A percentile compares a stretch with the other conserved stretches of the same genome.
Conservation (phyloP, 306 rosid species). For the Cicer judaicum region DNA sequence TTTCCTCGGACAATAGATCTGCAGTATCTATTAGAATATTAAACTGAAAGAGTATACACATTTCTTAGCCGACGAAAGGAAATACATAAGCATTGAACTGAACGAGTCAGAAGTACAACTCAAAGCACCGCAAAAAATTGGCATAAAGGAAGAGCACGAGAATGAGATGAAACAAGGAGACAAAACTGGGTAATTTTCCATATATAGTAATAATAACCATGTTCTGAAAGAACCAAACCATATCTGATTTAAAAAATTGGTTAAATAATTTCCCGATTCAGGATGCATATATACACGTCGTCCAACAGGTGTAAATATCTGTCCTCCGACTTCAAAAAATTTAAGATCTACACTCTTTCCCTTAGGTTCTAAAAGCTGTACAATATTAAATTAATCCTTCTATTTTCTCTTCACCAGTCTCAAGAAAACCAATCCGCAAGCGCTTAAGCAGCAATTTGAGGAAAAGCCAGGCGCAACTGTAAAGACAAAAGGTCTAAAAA, state of each 20-base stretch:
- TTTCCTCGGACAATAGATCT: too few species aligned
- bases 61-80: not conserved
- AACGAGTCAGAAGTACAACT: conserved; percentile 4
- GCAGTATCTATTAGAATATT: too few species aligned
- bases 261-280: conserved; percentile 31
- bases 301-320: conserved; percentile 18
- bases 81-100: not conserved
- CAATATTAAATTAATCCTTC: conserved; percentile 36
- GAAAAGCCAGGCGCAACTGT: conserved; percentile 30
- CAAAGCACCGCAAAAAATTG: conserved; percentile 17
- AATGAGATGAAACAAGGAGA: conserved; percentile 4
- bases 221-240: conserved; percentile 35
- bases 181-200: conserved; percentile 32
- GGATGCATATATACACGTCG: conserved; percentile 47
- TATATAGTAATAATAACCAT: not conserved
- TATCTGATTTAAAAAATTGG: conserved; percentile 37
- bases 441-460: conserved; percentile 37
- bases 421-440: conserved; percentile 28
- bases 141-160: conserved; percentile 1
- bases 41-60: not conserved
- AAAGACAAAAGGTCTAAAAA: conserved; percentile 24
- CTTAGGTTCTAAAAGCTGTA: conserved; percentile 57
- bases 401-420: conserved; percentile 45
- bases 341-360: conserved; percentile 42
- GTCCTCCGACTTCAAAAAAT: conserved; percentile 29